phyloP scores from a whole-genome alignment of 257 asterid species.

The Solanum stenotomum region DNA sequence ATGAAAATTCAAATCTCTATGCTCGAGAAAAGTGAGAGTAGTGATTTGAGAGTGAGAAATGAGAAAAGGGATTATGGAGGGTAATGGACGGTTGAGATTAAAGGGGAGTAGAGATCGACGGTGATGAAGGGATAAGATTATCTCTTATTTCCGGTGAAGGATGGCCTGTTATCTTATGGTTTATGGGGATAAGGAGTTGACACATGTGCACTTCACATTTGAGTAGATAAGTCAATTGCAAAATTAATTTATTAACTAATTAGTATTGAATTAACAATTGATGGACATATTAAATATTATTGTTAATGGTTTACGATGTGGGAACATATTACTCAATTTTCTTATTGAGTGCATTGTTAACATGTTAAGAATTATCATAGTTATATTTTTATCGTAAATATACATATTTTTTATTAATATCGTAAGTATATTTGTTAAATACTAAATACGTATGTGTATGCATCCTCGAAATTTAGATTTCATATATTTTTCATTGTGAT shows the following conservation, averaged over 20 bases:
- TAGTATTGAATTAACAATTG: too few species aligned
- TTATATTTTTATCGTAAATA: accelerated
- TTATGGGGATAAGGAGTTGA: constrained; percentile 20
- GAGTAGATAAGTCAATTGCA: too few species aligned
- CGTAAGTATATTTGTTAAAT: too few species aligned
- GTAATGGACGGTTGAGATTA: constrained; percentile 25
- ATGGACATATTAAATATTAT: neutral
- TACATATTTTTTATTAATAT: too few species aligned
- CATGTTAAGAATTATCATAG: too few species aligned
- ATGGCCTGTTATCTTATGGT: constrained; percentile 32
- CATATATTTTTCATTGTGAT: too few species aligned
- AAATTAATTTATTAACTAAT: too few species aligned
- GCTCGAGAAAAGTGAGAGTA: neutral
- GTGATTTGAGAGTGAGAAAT: neutral
- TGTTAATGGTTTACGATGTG: too few species aligned
- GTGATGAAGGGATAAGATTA: constrained; percentile 17
- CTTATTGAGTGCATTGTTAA: neutral
- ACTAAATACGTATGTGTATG: too few species aligned
- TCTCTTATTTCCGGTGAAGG: constrained; percentile 24
- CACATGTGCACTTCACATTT: constrained; percentile 17
- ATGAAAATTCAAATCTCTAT: neutral
- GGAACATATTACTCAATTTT: too few species aligned
- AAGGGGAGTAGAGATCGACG: constrained; percentile 5
- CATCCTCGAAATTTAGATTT: too few species aligned
- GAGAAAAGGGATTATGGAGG: constrained; percentile 16